Base-by-base conservation (phyloP, 768 basidiomycete species). In the Tulasnella sp. region DNA sequence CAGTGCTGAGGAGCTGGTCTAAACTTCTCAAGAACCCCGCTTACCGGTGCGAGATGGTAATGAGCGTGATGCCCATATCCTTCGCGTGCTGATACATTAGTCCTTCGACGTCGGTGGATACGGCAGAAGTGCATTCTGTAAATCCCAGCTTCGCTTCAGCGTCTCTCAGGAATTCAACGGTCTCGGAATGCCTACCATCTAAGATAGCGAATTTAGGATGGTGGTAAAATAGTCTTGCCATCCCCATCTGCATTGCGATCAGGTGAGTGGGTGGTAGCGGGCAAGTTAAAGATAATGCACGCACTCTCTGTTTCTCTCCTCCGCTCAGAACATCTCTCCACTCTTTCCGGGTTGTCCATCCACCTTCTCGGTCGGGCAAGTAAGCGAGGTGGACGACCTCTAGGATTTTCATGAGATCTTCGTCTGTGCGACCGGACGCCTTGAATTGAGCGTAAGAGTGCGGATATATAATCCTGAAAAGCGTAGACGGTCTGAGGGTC, bases 321-420 rank as follows among this genome's bases (percentile, higher is more conserved):
- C 97, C 97, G 82, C 95, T 96, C 83, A 97, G 86, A 71, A 98
- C 95, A 85, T 98, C 95, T 81, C 95, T 90, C 97, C 97, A 99
- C 85, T 98, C 97, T 85, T 98, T 98, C 83, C 92, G 86, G 38
- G 95, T 93, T 80, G 87, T 88, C 91, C 95, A 94, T 0, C 97
- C 96, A 0, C 97, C 97, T 84, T 98, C 97, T 38, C 97, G 86
- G 71, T 89, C 89, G 2, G 95, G 93, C 34, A 98, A 84, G 84
- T 98, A 98, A 24, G 88, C 92, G 81, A 99, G 84, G 85, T 94
- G 94, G 16, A 93, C 96, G 81, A 90, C 90, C 82, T 92, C 89
- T 80, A 99, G 85, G 40, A 98, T 96, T 77, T 87, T 87, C 85
- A 91, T 89, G 42, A 98, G 85, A 80, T 95, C 94, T 36, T 87